Percentiles rank a stretch among this genome's conserved stretches.
Evolutionary conservation across 2,329 filamentous ascomycete genomes (phyloP).

Genomic region (Aspergillus amoenus): DNA sequence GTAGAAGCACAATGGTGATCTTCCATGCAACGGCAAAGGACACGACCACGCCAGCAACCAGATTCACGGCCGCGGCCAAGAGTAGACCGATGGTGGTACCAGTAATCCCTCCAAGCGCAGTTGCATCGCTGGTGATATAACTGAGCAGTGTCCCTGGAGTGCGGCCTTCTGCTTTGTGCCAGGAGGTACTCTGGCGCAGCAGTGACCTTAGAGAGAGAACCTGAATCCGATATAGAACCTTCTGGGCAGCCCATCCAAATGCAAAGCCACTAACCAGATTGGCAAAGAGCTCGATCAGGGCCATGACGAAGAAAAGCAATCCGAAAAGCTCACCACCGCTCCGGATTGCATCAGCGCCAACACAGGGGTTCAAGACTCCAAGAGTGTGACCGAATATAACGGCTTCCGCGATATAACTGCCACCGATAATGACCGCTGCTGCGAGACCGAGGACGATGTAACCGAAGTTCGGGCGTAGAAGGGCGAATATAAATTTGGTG

Average conservation of each 20-base stretch:
- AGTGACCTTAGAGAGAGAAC: constrained; percentile 65
- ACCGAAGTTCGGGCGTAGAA: constrained; percentile 7
- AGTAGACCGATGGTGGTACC: no score
- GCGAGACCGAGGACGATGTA: constrained; percentile 27
- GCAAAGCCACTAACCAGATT: constrained; percentile 60
- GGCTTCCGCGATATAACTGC: constrained; percentile 30
- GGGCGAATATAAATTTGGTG: background rate
- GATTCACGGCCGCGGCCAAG: no score
- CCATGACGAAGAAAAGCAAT: constrained; percentile 61
- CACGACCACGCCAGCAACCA: no score
- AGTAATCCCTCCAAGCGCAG: constrained; percentile 37
- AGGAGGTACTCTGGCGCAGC: constrained; percentile 66
- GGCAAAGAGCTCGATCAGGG: constrained; percentile 59
- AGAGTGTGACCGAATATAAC: constrained; percentile 62
- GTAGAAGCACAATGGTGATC: no score
- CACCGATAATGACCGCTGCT: constrained; percentile 38
- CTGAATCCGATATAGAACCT: constrained; percentile 62
- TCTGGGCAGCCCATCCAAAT: constrained; percentile 62
- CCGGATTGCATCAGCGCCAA: constrained; percentile 44
- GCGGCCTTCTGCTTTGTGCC: constrained; percentile 55
- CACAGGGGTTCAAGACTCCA: constrained; percentile 55
- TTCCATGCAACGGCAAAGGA: no score
- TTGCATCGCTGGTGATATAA: constrained; percentile 68
- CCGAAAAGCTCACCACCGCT: constrained; percentile 54
- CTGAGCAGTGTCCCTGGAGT: constrained; percentile 62